Evolutionary conservation across 2,329 filamentous ascomycete species (phyloP).

Genomic region (Tolypocladium inflatum): DNA sequence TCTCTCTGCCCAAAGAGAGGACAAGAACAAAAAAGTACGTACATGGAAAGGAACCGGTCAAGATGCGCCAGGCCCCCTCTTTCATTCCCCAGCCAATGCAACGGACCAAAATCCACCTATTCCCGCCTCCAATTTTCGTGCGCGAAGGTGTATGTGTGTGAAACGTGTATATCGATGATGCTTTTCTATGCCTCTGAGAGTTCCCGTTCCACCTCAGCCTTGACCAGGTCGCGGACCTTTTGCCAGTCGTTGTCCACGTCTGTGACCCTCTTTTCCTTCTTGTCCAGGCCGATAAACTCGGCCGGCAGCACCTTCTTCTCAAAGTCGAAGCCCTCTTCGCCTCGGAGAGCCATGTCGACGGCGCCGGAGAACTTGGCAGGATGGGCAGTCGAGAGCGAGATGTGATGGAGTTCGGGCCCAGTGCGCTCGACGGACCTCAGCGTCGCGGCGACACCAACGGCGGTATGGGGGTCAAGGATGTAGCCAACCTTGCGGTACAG

Average conservation of each 20-base stretch:
- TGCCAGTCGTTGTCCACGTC: conserved; percentile 63
- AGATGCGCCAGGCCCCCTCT: background rate
- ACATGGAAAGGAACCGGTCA: background rate
- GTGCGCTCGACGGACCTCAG: conserved; percentile 54
- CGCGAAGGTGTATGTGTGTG: background rate
- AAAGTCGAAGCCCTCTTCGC: conserved; percentile 66
- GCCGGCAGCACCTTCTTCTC: conserved; percentile 62
- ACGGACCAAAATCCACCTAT: background rate
- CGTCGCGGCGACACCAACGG: conserved; percentile 75
- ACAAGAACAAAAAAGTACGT: background rate
- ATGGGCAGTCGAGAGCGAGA: conserved; percentile 87
- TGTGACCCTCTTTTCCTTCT: conserved; percentile 65
- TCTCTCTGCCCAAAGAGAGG: background rate
- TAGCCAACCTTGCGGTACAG: conserved; percentile 57
- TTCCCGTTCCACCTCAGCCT: conserved; percentile 61
- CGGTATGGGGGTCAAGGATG: conserved; percentile 86
- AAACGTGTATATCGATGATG: background rate
- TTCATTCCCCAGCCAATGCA: background rate
- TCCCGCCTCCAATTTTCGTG: background rate
- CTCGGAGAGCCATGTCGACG: conserved; percentile 68
- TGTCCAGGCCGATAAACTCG: conserved; percentile 73
- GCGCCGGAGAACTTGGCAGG: conserved; percentile 89
- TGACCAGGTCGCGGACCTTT: conserved; percentile 66
- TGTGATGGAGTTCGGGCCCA: conserved; percentile 50
- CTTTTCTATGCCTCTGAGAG: conserved; percentile 26